phyloP scores from a whole-genome alignment of 768 basidiomycete species.

The Mycena crocata region DNA sequence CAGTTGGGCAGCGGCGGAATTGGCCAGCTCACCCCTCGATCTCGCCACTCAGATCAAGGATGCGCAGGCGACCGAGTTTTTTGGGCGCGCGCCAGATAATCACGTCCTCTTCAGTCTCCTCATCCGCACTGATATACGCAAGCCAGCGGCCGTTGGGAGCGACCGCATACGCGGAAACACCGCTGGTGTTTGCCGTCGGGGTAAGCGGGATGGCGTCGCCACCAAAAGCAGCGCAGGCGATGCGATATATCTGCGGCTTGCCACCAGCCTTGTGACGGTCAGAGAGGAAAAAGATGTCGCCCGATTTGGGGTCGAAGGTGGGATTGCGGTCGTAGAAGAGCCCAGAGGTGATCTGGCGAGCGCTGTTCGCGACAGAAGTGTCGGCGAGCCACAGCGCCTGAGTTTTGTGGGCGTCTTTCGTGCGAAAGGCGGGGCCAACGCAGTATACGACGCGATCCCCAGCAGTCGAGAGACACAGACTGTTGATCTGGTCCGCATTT shows the following conservation, averaged over 20 bases:
- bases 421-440: constrained; percentile 19
- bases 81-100: constrained; percentile 18
- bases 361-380: constrained; percentile 16
- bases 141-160: constrained; percentile 32
- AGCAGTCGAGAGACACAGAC: constrained; percentile 13
- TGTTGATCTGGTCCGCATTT: constrained; percentile 24
- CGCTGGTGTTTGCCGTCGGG: constrained; percentile 9
- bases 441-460: constrained; percentile 29
- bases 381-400: constrained; percentile 31
- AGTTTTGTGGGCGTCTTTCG: constrained; percentile 27
- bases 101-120: constrained; percentile 28
- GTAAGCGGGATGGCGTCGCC: constrained; percentile 28
- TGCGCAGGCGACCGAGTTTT: constrained; percentile 18
- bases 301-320: constrained; percentile 23
- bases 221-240: constrained; percentile 20
- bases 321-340: constrained; percentile 25
- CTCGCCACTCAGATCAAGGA: constrained; percentile 24
- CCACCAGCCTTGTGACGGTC: constrained; percentile 32
- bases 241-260: constrained; percentile 22
- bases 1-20: background rate
- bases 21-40: constrained; percentile 6
- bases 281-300: constrained; percentile 32
- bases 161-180: constrained; percentile 16
- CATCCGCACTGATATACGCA: constrained; percentile 27
- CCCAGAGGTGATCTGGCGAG: constrained; percentile 28